Percentiles rank a stretch among this genome's conserved stretches.
These are phyloP conservation scores for Phytophthora crassamura DNA, from an alignment of 352 stramenopile genomes.

Conservation along the genomic window DNA sequence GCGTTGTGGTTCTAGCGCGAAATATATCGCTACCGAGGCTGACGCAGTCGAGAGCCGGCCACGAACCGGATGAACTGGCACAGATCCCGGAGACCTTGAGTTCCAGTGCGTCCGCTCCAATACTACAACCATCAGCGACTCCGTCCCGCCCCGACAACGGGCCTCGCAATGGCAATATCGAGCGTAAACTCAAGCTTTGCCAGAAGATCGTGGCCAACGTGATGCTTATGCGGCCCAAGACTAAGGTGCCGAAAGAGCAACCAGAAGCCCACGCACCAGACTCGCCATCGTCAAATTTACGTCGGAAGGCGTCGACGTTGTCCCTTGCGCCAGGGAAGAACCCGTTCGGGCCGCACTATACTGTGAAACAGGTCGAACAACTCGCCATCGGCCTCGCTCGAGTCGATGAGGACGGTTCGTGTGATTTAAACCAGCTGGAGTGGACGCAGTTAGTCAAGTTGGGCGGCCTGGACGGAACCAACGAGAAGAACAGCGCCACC, in stretches of 20 bases:
- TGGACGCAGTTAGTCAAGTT: constrained; percentile 59
- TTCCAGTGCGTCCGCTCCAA: constrained; percentile 32
- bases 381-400: constrained; percentile 54
- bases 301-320: constrained; percentile 3
- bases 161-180: constrained; percentile 52
- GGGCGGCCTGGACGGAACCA: constrained; percentile 29
- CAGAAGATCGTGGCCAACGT: constrained; percentile 45
- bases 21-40: constrained; percentile 53
- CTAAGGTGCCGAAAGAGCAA: constrained; percentile 19
- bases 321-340: constrained; percentile 32
- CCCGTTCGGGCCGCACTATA: constrained; percentile 67
- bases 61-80: constrained; percentile 13
- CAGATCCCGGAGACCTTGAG: constrained; percentile 17
- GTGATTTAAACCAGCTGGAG: constrained; percentile 61
- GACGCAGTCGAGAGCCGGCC: background rate
- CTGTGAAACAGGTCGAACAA: constrained; percentile 62
- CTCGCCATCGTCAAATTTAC: constrained; percentile 12
- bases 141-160: constrained; percentile 15
- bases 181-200: constrained; percentile 67
- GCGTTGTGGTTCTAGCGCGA: constrained; percentile 38
- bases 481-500: constrained; percentile 22
- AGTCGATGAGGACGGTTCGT: constrained; percentile 64
- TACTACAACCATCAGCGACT: constrained; percentile 7
- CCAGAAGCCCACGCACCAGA: constrained; percentile 7
- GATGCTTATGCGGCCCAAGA: constrained; percentile 27